Conservation (phyloP, 176 grass and related monocot genomes). For the Musa itinerans region DNA sequence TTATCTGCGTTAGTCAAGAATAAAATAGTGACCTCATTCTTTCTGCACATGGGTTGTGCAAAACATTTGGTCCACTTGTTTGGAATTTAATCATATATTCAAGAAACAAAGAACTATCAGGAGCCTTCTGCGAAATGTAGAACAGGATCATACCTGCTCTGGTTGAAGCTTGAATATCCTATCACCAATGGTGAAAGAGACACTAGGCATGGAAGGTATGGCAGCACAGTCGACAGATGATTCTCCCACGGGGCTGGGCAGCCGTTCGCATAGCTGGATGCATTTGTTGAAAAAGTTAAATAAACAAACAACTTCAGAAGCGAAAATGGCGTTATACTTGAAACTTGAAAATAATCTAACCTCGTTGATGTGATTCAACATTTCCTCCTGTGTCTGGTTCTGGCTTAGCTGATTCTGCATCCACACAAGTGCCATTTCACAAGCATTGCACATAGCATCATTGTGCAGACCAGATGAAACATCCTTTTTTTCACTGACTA, state of each 20-base stretch:
- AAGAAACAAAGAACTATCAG: background rate
- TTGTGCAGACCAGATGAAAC: background rate
- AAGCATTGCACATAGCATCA: conserved; percentile 12
- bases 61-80: no score
- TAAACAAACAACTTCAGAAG: background rate
- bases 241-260: conserved; percentile 31
- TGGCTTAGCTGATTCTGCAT: conserved; percentile 5
- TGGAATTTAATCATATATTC: background rate
- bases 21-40: no score
- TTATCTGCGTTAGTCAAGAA: no score
- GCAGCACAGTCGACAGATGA: conserved; percentile 65
- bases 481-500: background rate
- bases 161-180: conserved; percentile 50
- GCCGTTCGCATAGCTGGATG: conserved; percentile 9
- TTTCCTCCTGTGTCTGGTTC: conserved; percentile 1
- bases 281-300: background rate
- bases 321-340: background rate
- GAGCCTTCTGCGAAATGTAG: background rate
- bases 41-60: no score
- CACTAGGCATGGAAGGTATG: conserved; percentile 54
- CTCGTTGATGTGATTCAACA: conserved; percentile 2
- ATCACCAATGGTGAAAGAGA: conserved; percentile 63
- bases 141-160: conserved; percentile 38
- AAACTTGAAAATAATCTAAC: background rate
- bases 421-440: conserved; percentile 14